Evolutionary conservation across 1,284 basidiomycete genomes (phyloP), one percentile per base, ranked within the genome.

Genomic region (Grifola frondosa): DNA sequence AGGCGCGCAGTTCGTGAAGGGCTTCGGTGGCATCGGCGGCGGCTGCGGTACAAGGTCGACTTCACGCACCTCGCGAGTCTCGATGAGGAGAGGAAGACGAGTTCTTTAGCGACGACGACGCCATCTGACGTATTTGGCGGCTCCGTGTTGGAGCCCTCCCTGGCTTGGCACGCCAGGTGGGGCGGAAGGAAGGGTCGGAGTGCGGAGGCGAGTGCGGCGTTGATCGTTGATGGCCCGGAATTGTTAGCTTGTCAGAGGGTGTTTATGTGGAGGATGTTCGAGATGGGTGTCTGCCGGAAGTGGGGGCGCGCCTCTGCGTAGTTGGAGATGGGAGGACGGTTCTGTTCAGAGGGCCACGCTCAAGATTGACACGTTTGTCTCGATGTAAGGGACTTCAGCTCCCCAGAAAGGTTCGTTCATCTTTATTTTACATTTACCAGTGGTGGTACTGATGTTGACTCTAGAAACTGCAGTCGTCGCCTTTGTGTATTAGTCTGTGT

Each of bases 1-100:
- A 65, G 96, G 96, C 24, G 91, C 91, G 32, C 97, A 99, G 68
- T 99, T 98, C 74, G 94, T 97, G 60, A 96, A 96, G 67, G 97
- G 96, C 38, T 99, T 99, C 61, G 96, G 96, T 71, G 96, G 96
- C 25, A 97, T 99, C 54, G 96, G 96, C 34, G 96, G 96, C 24
- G 98, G 47, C 73, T 97, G 50, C 81, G 94, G 46, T 97, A 97
- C 81, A 96, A 97, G 74, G 92, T 97, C 54, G 92, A 94, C 69
- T 91, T 97, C 68, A 79, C 78, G 52, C 88, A 88, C 64, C 73
- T 95, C 35, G 72, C 77, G 25, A 73, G 77, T 33, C 62, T 82
- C 25, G 90, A 91, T 54, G 88, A 88, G 38, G 84, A 86, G 82
- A 62, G 9, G 63, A 87, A 47, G 88, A 91, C 68, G 80, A 90